These are phyloP conservation scores for Erysimum cheiranthoides DNA, from an alignment of 345 rosid species.

Conservation along the genomic window DNA sequence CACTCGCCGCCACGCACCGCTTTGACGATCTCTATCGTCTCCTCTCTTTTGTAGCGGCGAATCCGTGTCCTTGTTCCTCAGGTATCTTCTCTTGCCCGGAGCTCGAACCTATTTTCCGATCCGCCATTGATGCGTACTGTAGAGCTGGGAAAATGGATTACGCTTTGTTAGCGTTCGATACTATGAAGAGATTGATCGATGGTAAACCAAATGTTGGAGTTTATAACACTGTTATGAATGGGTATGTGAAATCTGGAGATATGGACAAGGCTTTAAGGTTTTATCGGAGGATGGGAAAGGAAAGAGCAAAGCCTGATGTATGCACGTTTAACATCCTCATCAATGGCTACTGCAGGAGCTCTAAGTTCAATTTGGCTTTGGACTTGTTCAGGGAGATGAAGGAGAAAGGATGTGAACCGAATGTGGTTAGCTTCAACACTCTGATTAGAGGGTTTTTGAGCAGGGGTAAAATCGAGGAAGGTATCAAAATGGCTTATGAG, in stretches of 20 bases:
- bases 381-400: constrained; percentile 79
- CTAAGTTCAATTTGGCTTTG: constrained; percentile 61
- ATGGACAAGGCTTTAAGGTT: constrained; percentile 57
- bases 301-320: constrained; percentile 75
- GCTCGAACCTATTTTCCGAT: constrained; percentile 63
- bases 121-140: constrained; percentile 61
- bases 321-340: constrained; percentile 76
- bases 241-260: constrained; percentile 62
- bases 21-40: constrained; percentile 59
- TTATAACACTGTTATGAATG: constrained; percentile 74
- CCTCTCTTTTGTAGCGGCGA: constrained; percentile 63
- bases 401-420: constrained; percentile 71
- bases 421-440: constrained; percentile 86
- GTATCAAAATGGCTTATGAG: constrained; percentile 76
- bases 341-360: constrained; percentile 64
- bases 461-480: constrained; percentile 65
- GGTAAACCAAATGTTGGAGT: constrained; percentile 60
- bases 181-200: constrained; percentile 75
- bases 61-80: constrained; percentile 81
- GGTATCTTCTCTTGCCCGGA: constrained; percentile 90
- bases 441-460: constrained; percentile 74
- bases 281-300: constrained; percentile 67
- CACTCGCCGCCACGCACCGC: constrained; percentile 72
- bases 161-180: constrained; percentile 62
- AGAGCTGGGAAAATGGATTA: constrained; percentile 64